These are phyloP conservation scores for Olyra latifolia DNA, from an alignment of 176 grass and related monocot genomes.

Conservation along the genomic window DNA sequence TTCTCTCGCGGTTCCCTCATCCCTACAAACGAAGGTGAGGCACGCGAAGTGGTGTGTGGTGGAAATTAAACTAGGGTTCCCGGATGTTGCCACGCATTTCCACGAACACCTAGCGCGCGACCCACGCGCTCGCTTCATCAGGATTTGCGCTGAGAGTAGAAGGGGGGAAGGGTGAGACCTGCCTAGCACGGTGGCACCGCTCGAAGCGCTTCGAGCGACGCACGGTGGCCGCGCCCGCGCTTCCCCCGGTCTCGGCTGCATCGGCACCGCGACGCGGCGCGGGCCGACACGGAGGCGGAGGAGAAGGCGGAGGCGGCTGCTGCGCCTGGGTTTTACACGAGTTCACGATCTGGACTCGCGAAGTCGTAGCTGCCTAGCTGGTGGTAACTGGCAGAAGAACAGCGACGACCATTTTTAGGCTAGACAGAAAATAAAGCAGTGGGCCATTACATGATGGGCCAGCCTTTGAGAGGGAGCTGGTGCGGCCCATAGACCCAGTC, in stretches of 20 bases:
- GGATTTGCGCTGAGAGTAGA: neutral
- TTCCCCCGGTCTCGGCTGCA: slow-evolving; percentile 20
- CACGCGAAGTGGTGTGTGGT: neutral
- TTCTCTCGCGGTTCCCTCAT: neutral
- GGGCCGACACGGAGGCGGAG: neutral
- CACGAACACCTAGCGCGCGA: slow-evolving; percentile 28
- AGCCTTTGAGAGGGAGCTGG: neutral
- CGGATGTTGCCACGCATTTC: slow-evolving; percentile 25
- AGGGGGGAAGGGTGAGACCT: neutral
- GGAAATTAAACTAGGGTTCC: neutral
- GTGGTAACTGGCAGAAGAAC: too few relatives aligned
- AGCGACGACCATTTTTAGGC: neutral
- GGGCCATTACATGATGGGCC: neutral
- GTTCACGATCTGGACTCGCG: neutral
- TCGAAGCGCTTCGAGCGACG: neutral
- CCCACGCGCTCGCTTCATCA: neutral
- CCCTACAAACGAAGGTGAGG: neutral
- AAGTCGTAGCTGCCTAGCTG: too few relatives aligned
- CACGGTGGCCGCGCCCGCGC: neutral
- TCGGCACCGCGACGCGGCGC: neutral
- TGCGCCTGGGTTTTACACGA: neutral
- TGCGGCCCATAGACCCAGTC: too few relatives aligned
- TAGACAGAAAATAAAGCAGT: neutral
- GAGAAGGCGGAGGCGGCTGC: neutral
- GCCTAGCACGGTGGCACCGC: neutral